Evolutionary conservation across 352 stramenopile genomes (phyloP).

Genomic region (Aphanomyces euteiches): DNA sequence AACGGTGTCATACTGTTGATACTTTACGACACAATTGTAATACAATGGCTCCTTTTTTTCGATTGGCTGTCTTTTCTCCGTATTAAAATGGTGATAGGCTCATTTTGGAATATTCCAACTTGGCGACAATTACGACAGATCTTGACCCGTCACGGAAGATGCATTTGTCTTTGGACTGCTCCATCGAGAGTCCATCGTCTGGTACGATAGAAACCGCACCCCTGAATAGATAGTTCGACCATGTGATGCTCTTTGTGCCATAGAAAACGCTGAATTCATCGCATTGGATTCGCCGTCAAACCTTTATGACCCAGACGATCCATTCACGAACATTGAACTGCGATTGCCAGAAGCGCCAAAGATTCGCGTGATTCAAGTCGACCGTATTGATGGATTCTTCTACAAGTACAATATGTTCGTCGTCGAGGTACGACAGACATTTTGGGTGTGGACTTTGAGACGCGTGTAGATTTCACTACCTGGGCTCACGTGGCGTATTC

Average conservation of each 20-base stretch:
- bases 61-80: too few species aligned
- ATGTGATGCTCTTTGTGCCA: neutral
- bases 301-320: neutral
- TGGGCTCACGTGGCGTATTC: conserved; percentile 22
- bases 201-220: too few species aligned
- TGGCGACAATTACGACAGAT: too few species aligned
- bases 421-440: conserved; percentile 16
- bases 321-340: neutral
- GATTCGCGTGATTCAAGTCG: conserved; percentile 14
- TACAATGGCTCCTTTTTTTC: too few species aligned
- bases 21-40: too few species aligned
- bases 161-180: too few species aligned
- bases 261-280: neutral
- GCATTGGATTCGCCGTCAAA: neutral
- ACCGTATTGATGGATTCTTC: conserved; percentile 12
- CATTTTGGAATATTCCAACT: too few species aligned
- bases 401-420: conserved; percentile 28
- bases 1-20: too few species aligned
- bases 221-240: too few species aligned
- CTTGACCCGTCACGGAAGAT: too few species aligned
- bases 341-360: conserved; percentile 1
- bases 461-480: conserved; percentile 3
- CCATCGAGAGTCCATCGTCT: too few species aligned
- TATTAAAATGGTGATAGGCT: too few species aligned
- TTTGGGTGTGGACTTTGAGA: neutral